Evolutionary conservation across 2,329 filamentous ascomycete species (phyloP), one percentile per base, ranked within the genome.

Genomic region (Davidsoniella virescens): DNA sequence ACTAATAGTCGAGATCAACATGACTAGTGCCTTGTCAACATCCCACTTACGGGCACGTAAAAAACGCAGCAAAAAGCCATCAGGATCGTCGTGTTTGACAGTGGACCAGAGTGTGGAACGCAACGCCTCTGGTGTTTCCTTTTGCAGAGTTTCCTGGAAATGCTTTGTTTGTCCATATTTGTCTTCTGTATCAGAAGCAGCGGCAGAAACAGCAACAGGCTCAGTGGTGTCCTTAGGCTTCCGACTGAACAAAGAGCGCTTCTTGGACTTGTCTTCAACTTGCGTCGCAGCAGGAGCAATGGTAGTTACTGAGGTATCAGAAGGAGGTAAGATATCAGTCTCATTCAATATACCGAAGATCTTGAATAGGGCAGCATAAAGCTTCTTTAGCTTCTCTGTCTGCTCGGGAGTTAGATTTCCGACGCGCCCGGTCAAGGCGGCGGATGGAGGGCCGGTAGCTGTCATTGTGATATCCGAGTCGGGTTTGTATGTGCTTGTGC

Each of bases 41-140:
- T 98, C 87, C 92, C 92, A 98, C 66, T 94, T 94, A 43, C 87
- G 75, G n/a, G 87, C 87, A 47, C 87, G 74, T 51, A 94, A 69
- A 64, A 94, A 94, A 40, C 87, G 79, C 52, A 94, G 67, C 14
- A 90, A 67, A 16, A 93, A 69, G 2, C 82, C 83, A 65, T 98
- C 92, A 0, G 92, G 92, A 61, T 96, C 79, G 61, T 98, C 92
- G 59, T 92, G 82, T 69, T 96, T 98, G 52, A 90, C 77, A 87
- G 95, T 94, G 57, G 70, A 75, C 92, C 92, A 96, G 61, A 96
- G 84, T 0, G 87, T 81, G 14, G 73, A 70, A 48, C 87, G 78
- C 56, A 98, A 77, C 41, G 82, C 73, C 59, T 93, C 86, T 0
- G 90, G 85, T 0, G 79, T 74, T 59, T 83, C 75, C 53, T 75